phyloP scores from a whole-genome alignment of 768 basidiomycete species.

The Lactarius tabidus region DNA sequence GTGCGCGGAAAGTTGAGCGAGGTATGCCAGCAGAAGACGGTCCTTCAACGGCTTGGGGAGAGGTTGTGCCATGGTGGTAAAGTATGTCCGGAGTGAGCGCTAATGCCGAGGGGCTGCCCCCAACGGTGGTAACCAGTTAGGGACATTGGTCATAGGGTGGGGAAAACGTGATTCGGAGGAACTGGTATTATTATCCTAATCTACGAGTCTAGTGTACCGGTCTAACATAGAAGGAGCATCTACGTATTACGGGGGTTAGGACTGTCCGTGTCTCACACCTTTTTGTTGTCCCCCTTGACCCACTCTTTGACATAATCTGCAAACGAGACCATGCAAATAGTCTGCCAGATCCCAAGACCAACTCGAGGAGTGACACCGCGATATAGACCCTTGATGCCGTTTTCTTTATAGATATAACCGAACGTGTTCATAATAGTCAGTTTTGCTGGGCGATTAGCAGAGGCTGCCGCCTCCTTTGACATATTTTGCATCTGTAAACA shows the following conservation, averaged over 20 bases:
- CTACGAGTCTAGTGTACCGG: constrained; percentile 10
- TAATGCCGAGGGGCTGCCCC: background rate
- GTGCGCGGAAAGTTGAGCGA: constrained; percentile 58
- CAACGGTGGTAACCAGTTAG: background rate
- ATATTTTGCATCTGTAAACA: constrained; percentile 92
- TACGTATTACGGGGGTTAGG: background rate
- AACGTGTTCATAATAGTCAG: constrained; percentile 90
- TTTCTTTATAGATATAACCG: constrained; percentile 92
- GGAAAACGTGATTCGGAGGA: too few relatives aligned
- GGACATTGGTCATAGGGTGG: background rate
- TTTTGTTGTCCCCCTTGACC: constrained; percentile 42
- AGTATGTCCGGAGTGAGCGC: background rate
- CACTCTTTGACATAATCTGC: constrained; percentile 94
- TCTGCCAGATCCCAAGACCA: constrained; percentile 95
- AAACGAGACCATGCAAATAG: constrained; percentile 97
- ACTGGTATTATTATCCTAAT: constrained; percentile 16
- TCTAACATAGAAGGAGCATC: constrained; percentile 2
- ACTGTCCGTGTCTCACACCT: background rate
- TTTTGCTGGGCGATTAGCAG: constrained; percentile 82
- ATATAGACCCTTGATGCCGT: constrained; percentile 94
- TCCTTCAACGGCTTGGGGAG: constrained; percentile 29
- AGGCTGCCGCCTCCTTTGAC: constrained; percentile 65
- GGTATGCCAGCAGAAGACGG: constrained; percentile 65
- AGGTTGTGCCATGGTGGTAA: constrained; percentile 26
- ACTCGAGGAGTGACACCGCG: constrained; percentile 97